Evolutionary conservation across 1,284 basidiomycete species (phyloP), one percentile per base, ranked within the genome.

Genomic region (Hortiboletus rubellus): DNA sequence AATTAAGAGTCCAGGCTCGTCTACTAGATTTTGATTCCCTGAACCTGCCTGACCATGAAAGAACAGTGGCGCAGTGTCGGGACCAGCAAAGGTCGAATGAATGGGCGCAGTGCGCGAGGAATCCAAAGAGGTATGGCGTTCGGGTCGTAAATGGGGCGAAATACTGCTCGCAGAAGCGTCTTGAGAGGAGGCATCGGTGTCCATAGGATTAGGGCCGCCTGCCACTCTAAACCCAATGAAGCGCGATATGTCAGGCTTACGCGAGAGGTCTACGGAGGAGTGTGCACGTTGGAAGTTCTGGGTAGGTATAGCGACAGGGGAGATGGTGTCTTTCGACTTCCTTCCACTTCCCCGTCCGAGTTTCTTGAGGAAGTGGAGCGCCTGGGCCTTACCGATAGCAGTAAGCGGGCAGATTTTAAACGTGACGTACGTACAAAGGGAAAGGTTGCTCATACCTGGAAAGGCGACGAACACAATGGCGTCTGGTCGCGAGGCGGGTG

Each of bases 191-290:
- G 70, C 68, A 52, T 69, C 69, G 30, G 68, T 63, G 43, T 72
- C 73, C 62, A 61, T 70, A 46, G 57, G 59, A 58, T 57, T 67
- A 51, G 66, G 63, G 40, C 63, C 63, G 52, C 72, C 67, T 36
- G 68, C 65, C 42, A 57, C 60, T 66, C 66, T 67, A 45, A 77
- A 63, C 18, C 68, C 70, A 43, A 79, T 69, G 59, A 74, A 62
- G 2, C 74, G 77, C 36, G 79, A 77, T 69, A 80, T 74, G 66
- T 73, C 79, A 9, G 79, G 78, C 63, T 81, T 81, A 52, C 59
- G 69, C 59, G 63, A 59, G 42, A 71, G 45, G 55, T 74, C 72
- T 52, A 71, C 61, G 31, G 73, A 74, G 18, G 73, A 72, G 45
- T 65, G 72, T 30, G 66, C 60, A 37, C 66, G 71, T 18, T 64